Conservation (phyloP, 140 eudicot species). For the Bidens hawaiensis region DNA sequence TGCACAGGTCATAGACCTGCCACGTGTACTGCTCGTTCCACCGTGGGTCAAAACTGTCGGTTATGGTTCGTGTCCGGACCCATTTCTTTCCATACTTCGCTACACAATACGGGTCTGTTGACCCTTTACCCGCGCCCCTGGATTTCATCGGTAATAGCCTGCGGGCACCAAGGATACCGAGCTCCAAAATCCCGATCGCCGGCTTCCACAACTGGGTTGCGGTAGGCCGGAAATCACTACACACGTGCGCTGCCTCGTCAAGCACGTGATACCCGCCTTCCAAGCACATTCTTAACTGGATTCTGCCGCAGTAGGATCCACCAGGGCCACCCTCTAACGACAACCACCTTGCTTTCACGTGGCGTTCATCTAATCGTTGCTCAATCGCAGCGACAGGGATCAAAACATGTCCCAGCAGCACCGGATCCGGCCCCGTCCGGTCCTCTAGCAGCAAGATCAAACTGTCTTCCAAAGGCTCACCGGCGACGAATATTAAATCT, state of each 20-base stretch:
- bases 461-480: constrained; percentile 93
- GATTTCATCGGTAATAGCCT: constrained; percentile 88
- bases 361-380: constrained; percentile 94
- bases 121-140: constrained; percentile 74
- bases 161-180: constrained; percentile 91
- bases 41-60: constrained; percentile 81
- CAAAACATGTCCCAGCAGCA: constrained; percentile 76
- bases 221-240: constrained; percentile 91
- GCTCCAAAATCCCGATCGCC: constrained; percentile 77
- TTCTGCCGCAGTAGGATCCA: constrained; percentile 72
- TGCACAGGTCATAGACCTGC: constrained; percentile 98
- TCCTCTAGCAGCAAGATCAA: constrained; percentile 78
- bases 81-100: constrained; percentile 98
- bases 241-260: constrained; percentile 97
- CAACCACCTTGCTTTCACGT: constrained; percentile 69
- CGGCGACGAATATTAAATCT: constrained; percentile 80
- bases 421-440: constrained; percentile 74
- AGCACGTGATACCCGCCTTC: constrained; percentile 99
- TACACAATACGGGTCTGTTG: constrained; percentile 96
- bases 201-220: constrained; percentile 96
- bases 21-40: constrained; percentile 99
- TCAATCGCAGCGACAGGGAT: constrained; percentile 80
- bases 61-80: constrained; percentile 86
- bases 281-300: constrained; percentile 72
- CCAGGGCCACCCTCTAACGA: constrained; percentile 79